Conservation (phyloP, 2,329 filamentous ascomycete species). For the Botrytis squamosa region DNA sequence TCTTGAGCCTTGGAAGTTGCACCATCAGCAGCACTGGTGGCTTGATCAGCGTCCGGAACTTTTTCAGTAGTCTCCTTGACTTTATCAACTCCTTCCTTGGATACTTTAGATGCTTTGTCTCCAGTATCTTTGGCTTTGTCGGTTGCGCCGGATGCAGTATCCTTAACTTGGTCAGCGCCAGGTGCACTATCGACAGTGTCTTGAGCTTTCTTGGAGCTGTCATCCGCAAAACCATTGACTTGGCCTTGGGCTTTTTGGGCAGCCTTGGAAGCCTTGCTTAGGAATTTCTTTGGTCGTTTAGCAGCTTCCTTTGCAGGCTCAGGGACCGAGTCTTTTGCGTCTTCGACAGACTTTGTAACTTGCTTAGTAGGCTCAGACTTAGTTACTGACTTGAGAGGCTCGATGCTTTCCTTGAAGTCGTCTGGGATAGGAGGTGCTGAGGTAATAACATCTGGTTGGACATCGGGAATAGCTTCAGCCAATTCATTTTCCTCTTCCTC, state of each 20-base stretch:
- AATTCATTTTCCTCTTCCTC: conserved; percentile 7
- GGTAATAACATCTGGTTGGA: conserved; percentile 17
- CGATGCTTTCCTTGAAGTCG: background rate
- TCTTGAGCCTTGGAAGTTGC: background rate
- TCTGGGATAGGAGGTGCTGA: conserved; percentile 20
- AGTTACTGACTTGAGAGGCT: background rate
- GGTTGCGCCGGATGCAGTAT: background rate
- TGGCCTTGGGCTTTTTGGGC: conserved; percentile 9
- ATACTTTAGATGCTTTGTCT: background rate
- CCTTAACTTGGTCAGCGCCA: background rate
- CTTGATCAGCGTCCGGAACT: background rate
- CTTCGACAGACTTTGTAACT: background rate
- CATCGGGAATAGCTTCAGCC: conserved; percentile 2
- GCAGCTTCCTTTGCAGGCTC: conserved; percentile 1
- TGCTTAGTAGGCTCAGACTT: conserved; percentile 11
- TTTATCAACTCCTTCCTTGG: conserved; percentile 5
- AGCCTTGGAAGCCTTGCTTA: conserved; percentile 18
- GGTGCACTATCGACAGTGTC: background rate
- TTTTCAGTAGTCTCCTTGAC: background rate
- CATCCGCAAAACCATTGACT: background rate
- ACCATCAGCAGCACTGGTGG: background rate
- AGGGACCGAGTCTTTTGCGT: background rate
- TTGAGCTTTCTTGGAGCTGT: conserved; percentile 7
- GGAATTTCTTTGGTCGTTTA: conserved; percentile 20
- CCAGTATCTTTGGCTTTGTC: conserved; percentile 1